Conservation (phyloP, 2,329 filamentous ascomycete species). For the Emmonsiellopsis sp. region DNA sequence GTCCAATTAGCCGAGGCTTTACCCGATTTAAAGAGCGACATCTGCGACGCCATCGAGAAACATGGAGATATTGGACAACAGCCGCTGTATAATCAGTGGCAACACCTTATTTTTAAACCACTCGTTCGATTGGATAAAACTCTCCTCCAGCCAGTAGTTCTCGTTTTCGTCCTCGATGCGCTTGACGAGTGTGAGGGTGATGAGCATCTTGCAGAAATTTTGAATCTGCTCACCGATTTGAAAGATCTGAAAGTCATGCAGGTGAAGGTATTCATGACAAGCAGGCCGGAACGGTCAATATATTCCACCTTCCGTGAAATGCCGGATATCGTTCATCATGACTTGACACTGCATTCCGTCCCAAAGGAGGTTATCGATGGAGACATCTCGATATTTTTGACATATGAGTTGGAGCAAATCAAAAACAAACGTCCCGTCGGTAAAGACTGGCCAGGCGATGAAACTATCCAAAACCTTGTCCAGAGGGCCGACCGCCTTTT, state of each 20-base stretch:
- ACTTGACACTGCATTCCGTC: constrained; percentile 17
- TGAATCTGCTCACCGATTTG: constrained; percentile 13
- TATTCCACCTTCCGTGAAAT: constrained; percentile 13
- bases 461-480: constrained; percentile 11
- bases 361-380: constrained; percentile 13
- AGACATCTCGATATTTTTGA: constrained; percentile 19
- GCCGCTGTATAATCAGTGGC: constrained; percentile 17
- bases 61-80: constrained; percentile 19
- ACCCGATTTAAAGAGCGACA: constrained; percentile 17
- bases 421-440: constrained; percentile 1
- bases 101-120: constrained; percentile 16
- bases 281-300: constrained; percentile 19
- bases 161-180: constrained; percentile 20
- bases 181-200: constrained; percentile 21
- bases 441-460: constrained; percentile 5
- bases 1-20: constrained; percentile 20
- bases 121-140: constrained; percentile 9
- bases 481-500: constrained; percentile 15
- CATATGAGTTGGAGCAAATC: constrained; percentile 13
- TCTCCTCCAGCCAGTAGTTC: background rate
- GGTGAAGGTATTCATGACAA: constrained; percentile 21
- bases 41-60: constrained; percentile 14
- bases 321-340: constrained; percentile 8
- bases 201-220: constrained; percentile 13
- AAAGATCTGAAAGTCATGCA: constrained; percentile 5